Conservation (phyloP, 2,329 filamentous ascomycete genomes). For the Pyrenochaeta sp. region DNA sequence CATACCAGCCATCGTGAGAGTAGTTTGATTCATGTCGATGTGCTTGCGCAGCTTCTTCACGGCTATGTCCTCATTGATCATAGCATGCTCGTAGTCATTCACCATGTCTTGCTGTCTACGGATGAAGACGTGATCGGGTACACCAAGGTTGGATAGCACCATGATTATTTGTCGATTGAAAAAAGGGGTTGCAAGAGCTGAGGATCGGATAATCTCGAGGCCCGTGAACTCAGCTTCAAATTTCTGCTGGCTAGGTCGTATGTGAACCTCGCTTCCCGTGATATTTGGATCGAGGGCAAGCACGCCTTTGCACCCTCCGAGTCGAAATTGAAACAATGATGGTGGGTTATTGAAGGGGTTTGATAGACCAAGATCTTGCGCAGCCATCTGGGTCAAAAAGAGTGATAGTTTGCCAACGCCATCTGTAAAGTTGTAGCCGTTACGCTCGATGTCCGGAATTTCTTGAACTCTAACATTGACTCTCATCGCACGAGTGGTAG, state of each 20-base stretch:
- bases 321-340: constrained; percentile 89
- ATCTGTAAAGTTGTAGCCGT: constrained; percentile 82
- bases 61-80: constrained; percentile 71
- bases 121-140: constrained; percentile 72
- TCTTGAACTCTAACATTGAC: constrained; percentile 66
- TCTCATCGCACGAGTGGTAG: constrained; percentile 82
- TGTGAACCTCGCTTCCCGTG: constrained; percentile 72
- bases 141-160: constrained; percentile 80
- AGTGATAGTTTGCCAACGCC: constrained; percentile 92
- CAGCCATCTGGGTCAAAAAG: constrained; percentile 77
- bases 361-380: constrained; percentile 71
- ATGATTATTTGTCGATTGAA: constrained; percentile 91
- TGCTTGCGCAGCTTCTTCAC: constrained; percentile 74
- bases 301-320: constrained; percentile 92
- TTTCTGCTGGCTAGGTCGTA: constrained; percentile 87
- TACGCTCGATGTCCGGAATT: constrained; percentile 74
- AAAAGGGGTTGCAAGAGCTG: constrained; percentile 77
- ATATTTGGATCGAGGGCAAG: constrained; percentile 77
- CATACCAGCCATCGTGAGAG: constrained; percentile 76
- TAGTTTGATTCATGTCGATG: constrained; percentile 86
- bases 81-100: constrained; percentile 71
- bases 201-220: constrained; percentile 86
- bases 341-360: constrained; percentile 66
- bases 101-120: constrained; percentile 74
- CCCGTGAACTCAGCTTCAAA: constrained; percentile 76